Evolutionary conservation across 805 yeast species (phyloP), one percentile per base, ranked within the genome.

Genomic region (Scheffersomyces ergatensis): DNA sequence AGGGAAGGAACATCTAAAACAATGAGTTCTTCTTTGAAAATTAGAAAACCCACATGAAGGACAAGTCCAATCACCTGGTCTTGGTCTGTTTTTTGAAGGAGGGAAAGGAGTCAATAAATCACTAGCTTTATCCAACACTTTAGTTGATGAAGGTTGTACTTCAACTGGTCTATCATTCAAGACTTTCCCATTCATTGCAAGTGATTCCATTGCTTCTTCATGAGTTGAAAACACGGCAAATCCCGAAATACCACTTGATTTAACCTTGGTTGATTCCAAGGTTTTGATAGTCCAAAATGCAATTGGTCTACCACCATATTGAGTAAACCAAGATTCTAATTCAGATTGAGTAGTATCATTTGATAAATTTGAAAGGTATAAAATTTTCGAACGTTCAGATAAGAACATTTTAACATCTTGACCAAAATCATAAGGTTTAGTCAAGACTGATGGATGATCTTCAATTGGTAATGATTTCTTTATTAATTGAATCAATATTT

Each of bases 61-160:
- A 62, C 97, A 90, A n/a, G 86, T 87, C 97, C 97, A 90, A 60
- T 90, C 97, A 16, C 97, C 97, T 0, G 97, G 97, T 56, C 97
- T 74, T 17, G 96, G 96, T 53, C 93, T 75, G 62, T 90, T 89
- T 46, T 78, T 78, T 50, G 88, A 85, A 23, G 84, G 80, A 13
- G 97, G 96, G 65, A 90, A 90, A 3, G 95, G 89, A 0, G 87
- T 76, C 44, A 90, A 67, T 33, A 90, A 76, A 30, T 85, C 95
- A 50, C 80, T 85, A 1, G 96, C 96, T 45, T 80, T 76, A 49
- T 88, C 96, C 36, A 90, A 69, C 2, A 90, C 86, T 31, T 76
- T 67, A 3, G 83, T 76, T 32, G 93, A 83, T 1, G 96, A 87
- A 1, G 97, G 95, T 51, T 87, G 92, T 5, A 90, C 84, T 58